Percentiles rank a stretch among this genome's conserved stretches.
Conservation (phyloP, 2,329 filamentous ascomycete genomes). For the Exophiala oligosperma region DNA sequence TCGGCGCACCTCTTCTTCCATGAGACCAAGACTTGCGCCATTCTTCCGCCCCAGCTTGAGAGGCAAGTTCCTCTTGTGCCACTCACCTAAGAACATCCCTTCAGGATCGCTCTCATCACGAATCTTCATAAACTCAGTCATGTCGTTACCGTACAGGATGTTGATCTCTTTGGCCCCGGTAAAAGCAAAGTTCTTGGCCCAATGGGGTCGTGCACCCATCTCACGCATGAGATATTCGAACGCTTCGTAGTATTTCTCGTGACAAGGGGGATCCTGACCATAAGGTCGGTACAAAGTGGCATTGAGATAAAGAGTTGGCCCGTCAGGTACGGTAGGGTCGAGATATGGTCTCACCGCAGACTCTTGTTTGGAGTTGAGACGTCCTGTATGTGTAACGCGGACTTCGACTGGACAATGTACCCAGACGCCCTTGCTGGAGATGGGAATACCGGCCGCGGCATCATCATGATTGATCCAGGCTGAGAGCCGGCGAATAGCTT, state of each 20-base stretch:
- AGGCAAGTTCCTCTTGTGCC: slow-evolving; percentile 73
- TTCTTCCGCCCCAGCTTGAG: slow-evolving; percentile 29
- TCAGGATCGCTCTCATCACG: slow-evolving; percentile 72
- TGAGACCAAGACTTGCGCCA: slow-evolving; percentile 19
- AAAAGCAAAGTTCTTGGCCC: slow-evolving; percentile 85
- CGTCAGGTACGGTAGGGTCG: slow-evolving; percentile 68
- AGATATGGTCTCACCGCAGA: slow-evolving; percentile 60
- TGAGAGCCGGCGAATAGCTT: slow-evolving; percentile 77
- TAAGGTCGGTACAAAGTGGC: slow-evolving; percentile 87
- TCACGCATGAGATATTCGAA: slow-evolving; percentile 92
- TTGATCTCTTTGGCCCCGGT: slow-evolving; percentile 61
- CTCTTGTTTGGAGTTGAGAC: slow-evolving; percentile 35
- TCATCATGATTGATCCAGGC: slow-evolving; percentile 80
- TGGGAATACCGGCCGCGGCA: slow-evolving; percentile 70
- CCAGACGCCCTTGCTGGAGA: slow-evolving; percentile 74
- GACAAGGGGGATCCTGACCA: slow-evolving; percentile 72
- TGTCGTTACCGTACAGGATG: slow-evolving; percentile 66
- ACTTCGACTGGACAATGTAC: slow-evolving; percentile 92
- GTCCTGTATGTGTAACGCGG: slow-evolving; percentile 71
- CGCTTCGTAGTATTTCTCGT: slow-evolving; percentile 76
- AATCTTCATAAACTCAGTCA: slow-evolving; percentile 67
- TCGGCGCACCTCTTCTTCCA: slow-evolving; percentile 23
- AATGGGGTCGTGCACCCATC: slow-evolving; percentile 78
- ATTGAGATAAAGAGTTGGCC: slow-evolving; percentile 82
- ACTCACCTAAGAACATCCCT: slow-evolving; percentile 86